These are phyloP conservation scores for Ceratocystis papillata DNA, from an alignment of 2,329 filamentous ascomycete species.

Conservation along the genomic window DNA sequence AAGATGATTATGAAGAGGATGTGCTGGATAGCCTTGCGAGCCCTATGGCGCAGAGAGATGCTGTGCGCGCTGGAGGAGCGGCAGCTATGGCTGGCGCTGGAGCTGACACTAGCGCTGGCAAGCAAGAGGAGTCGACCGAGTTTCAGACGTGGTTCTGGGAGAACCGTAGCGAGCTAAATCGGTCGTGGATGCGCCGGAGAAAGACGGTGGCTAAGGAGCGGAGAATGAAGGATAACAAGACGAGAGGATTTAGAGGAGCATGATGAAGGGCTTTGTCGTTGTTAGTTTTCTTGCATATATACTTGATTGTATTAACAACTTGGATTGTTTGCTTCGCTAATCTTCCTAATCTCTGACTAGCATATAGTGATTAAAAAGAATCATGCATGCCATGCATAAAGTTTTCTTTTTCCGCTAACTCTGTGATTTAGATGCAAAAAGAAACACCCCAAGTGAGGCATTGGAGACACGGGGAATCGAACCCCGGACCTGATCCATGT, in stretches of 20 bases:
- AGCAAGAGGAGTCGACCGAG: conserved; percentile 33
- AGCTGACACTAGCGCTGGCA: conserved; percentile 24
- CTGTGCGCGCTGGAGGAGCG: conserved; percentile 25
- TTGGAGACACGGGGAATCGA: conserved; percentile 25
- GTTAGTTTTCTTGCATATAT: conserved; percentile 6
- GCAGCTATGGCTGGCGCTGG: conserved; percentile 3
- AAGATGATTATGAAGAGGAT: conserved; percentile 29
- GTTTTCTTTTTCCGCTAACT: too few relatives aligned
- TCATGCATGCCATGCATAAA: background rate
- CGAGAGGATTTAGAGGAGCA: conserved; percentile 33
- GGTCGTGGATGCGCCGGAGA: conserved; percentile 54
- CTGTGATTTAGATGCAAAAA: too few relatives aligned
- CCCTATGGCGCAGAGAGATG: conserved; percentile 12
- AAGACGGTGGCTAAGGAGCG: conserved; percentile 56
- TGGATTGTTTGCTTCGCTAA: background rate
- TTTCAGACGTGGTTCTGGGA: conserved; percentile 61
- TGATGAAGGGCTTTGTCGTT: background rate
- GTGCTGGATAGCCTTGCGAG: conserved; percentile 26
- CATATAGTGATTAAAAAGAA: background rate
- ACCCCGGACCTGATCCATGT: conserved; percentile 24
- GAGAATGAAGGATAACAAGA: conserved; percentile 54
- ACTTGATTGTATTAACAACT: background rate
- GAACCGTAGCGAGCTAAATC: conserved; percentile 52
- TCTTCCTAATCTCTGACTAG: background rate
- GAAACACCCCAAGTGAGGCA: too few relatives aligned